Percentiles rank a stretch among this genome's conserved stretches.
phyloP scores from a whole-genome alignment of 2,329 filamentous ascomycete genomes.

The Ophiostoma pallidulum region DNA sequence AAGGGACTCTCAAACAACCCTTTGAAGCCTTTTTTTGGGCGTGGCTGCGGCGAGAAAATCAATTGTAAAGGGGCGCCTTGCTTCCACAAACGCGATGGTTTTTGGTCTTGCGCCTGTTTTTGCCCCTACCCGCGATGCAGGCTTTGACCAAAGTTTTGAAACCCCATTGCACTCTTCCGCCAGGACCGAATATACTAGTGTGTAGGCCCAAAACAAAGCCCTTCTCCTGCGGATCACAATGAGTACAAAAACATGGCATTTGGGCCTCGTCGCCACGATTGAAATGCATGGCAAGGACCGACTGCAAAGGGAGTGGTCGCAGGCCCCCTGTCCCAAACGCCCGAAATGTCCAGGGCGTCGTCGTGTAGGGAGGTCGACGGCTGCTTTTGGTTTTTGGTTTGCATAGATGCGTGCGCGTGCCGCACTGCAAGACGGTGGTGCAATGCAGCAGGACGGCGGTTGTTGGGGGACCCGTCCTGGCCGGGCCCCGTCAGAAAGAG shows the following conservation, averaged over 20 bases:
- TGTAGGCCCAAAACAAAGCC: conserved; percentile 31
- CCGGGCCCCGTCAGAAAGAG: conserved; percentile 6
- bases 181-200: not conserved
- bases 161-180: not conserved
- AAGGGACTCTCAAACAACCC: not conserved
- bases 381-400: too few relatives aligned
- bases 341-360: too few relatives aligned
- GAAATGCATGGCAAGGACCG: conserved; percentile 22
- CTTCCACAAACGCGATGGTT: not conserved
- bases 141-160: not conserved
- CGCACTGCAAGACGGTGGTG: not conserved
- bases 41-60: not conserved
- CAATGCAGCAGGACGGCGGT: not conserved
- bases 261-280: not conserved
- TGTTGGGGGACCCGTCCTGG: not conserved
- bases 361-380: too few relatives aligned
- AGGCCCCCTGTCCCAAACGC: not conserved
- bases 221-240: conserved; percentile 41
- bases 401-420: not conserved
- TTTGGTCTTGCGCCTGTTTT: not conserved
- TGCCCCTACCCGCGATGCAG: conserved; percentile 10
- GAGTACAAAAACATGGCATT: conserved; percentile 54
- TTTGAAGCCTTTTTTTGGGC: not conserved
- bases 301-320: conserved; percentile 14
- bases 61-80: too few relatives aligned